Evolutionary conservation across 2,329 filamentous ascomycete species (phyloP).

Genomic region (Remersonia thermophila): DNA sequence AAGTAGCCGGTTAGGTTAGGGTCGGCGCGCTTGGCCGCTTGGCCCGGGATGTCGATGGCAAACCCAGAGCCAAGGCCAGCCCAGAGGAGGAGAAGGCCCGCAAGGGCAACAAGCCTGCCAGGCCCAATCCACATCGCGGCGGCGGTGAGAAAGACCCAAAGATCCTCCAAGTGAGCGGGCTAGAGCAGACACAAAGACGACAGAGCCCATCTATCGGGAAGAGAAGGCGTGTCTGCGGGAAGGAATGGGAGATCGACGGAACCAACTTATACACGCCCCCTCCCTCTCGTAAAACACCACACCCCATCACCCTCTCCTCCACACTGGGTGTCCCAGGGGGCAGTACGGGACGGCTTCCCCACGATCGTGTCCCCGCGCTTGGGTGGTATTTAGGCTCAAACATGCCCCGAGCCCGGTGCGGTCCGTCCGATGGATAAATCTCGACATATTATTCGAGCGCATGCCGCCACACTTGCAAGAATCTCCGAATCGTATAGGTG

Average conservation of each 20-base stretch:
- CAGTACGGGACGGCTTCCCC: constrained; percentile 7
- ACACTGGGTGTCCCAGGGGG: neutral
- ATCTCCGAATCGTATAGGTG: constrained; percentile 1
- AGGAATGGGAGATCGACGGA: neutral
- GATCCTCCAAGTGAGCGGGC: neutral
- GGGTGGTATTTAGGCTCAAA: constrained; percentile 14
- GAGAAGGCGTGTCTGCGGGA: constrained; percentile 8
- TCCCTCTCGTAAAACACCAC: neutral
- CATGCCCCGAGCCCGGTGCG: neutral
- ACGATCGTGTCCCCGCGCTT: constrained; percentile 5
- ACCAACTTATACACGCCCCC: constrained; percentile 7
- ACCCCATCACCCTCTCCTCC: neutral
- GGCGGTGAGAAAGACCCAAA: neutral
- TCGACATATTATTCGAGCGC: constrained; percentile 8
- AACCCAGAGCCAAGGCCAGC: constrained; percentile 6
- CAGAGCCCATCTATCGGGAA: too few species aligned
- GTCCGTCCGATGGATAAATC: constrained; percentile 9
- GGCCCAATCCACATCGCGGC: constrained; percentile 5
- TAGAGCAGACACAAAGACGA: neutral
- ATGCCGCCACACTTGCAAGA: neutral
- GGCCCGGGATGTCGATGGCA: constrained; percentile 16
- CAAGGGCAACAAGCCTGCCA: neutral
- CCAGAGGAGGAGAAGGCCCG: constrained; percentile 6
- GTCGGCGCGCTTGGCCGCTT: constrained; percentile 23
- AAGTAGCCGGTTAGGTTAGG: constrained; percentile 36